Conservation (phyloP, 164 flowering plant genomes). For the Tetrastigma voinierianum region DNA sequence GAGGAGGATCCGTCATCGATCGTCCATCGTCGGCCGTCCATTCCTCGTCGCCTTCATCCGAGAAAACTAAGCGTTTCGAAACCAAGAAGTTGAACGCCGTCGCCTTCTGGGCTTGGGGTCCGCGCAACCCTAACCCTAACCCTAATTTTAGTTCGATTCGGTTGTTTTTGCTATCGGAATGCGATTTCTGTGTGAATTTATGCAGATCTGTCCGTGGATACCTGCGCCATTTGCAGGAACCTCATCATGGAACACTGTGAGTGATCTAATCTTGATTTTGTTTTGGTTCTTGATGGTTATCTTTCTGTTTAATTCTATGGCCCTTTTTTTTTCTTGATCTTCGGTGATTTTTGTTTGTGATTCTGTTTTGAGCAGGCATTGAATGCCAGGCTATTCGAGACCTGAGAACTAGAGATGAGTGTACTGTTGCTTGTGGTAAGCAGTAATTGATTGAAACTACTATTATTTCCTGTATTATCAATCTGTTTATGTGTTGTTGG, state of each 20-base stretch:
- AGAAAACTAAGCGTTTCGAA: conserved; percentile 72
- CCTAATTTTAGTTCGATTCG: conserved; percentile 5
- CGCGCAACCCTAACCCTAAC: conserved; percentile 15
- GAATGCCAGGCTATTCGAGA: conserved; percentile 91
- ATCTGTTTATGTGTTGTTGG: too few species aligned
- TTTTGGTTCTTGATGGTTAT: neutral
- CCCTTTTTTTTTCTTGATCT: neutral
- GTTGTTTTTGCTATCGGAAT: neutral
- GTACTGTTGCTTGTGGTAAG: conserved; percentile 63
- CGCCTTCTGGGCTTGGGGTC: conserved; percentile 90
- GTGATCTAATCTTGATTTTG: conserved; percentile 15
- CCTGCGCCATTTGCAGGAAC: conserved; percentile 83
- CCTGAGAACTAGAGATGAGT: conserved; percentile 84
- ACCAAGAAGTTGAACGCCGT: conserved; percentile 92
- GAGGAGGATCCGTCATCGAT: conserved; percentile 15
- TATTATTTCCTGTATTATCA: too few species aligned
- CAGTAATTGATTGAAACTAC: too few species aligned
- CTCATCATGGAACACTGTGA: conserved; percentile 93
- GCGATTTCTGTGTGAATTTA: neutral
- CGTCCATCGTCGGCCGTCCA: conserved; percentile 15
- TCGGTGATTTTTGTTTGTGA: neutral
- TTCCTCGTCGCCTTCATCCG: conserved; percentile 28
- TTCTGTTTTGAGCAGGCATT: conserved; percentile 46
- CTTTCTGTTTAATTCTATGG: too few species aligned
- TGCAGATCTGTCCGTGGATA: conserved; percentile 80